These are phyloP conservation scores for Xylaria acuta DNA, from an alignment of 495 filamentous ascomycete genomes.

Conservation along the genomic window DNA sequence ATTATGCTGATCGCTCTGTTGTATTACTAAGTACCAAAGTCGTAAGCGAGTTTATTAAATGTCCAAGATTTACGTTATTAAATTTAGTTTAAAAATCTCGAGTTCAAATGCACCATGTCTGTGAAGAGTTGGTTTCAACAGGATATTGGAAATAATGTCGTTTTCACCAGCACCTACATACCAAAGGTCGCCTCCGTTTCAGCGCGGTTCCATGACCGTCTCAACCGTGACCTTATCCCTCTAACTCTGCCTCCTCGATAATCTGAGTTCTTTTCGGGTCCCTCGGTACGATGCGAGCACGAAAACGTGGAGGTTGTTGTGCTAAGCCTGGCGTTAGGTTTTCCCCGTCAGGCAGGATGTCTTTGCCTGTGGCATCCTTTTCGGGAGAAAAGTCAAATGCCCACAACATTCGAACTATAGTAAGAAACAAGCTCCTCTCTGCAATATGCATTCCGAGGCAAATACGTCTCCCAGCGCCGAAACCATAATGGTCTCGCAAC, in stretches of 20 bases:
- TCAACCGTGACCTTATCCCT: not conserved
- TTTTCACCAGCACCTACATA: not conserved
- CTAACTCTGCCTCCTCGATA: not conserved
- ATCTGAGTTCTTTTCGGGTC: not conserved
- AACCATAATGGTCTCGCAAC: slow-evolving; percentile 51
- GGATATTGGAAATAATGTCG: not conserved
- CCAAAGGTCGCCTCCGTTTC: not conserved
- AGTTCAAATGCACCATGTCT: not conserved
- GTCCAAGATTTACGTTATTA: no score
- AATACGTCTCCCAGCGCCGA: slow-evolving; percentile 65
- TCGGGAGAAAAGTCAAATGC: slow-evolving; percentile 49
- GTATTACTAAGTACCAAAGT: no score
- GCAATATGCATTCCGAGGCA: slow-evolving; percentile 67
- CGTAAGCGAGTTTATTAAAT: no score
- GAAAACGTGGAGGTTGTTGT: not conserved
- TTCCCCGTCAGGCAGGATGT: not conserved
- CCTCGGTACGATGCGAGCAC: not conserved
- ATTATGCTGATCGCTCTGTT: not conserved
- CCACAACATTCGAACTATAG: slow-evolving; percentile 59
- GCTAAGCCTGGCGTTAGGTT: not conserved
- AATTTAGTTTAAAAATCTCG: not conserved
- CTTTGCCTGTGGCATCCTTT: not conserved
- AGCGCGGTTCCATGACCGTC: no score
- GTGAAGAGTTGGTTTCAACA: not conserved
- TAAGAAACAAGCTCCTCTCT: slow-evolving; percentile 61